These are phyloP conservation scores for Yamadazyma triangularis DNA, from an alignment of 1,139 yeast species.

Conservation along the genomic window DNA sequence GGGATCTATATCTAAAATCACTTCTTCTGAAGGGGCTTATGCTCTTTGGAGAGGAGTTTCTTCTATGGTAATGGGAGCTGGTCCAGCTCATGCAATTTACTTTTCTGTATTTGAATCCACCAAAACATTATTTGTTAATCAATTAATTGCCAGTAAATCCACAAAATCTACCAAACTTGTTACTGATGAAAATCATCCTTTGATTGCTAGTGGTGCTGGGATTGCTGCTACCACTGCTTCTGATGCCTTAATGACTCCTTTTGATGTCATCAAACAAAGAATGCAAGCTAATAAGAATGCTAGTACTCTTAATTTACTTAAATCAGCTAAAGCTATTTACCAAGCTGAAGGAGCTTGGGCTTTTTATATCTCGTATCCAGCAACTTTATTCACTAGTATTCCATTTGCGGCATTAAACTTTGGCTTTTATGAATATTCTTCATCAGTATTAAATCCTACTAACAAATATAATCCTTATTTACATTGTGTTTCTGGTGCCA, in stretches of 20 bases:
- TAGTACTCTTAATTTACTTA: conserved; percentile 25
- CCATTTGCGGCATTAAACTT: conserved; percentile 96
- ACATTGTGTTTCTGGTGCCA: conserved; percentile 92
- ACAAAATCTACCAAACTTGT: conserved; percentile 32
- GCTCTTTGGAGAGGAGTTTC: conserved; percentile 95
- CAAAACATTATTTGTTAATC: conserved; percentile 54
- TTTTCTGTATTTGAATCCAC: conserved; percentile 92
- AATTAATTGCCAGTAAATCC: conserved; percentile 25
- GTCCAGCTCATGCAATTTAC: conserved; percentile 98
- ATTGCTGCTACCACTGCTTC: conserved; percentile 91
- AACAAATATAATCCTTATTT: conserved; percentile 81
- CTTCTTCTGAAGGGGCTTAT: conserved; percentile 85
- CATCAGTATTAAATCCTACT: conserved; percentile 73
- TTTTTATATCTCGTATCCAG: conserved; percentile 90
- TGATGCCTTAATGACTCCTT: conserved; percentile 97
- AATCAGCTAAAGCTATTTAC: conserved; percentile 50
- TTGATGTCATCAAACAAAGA: conserved; percentile 86
- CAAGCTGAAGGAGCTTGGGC: conserved; percentile 74
- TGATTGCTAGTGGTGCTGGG: conserved; percentile 83
- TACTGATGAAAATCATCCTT: conserved; percentile 68
- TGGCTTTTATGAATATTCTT: conserved; percentile 84
- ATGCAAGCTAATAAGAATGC: conserved; percentile 34
- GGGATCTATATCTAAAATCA: conserved; percentile 65
- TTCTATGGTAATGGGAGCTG: conserved; percentile 95
- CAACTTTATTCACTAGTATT: conserved; percentile 86